phyloP scores from a whole-genome alignment of 1,284 basidiomycete species.

The Ganoderma resinaceum region DNA sequence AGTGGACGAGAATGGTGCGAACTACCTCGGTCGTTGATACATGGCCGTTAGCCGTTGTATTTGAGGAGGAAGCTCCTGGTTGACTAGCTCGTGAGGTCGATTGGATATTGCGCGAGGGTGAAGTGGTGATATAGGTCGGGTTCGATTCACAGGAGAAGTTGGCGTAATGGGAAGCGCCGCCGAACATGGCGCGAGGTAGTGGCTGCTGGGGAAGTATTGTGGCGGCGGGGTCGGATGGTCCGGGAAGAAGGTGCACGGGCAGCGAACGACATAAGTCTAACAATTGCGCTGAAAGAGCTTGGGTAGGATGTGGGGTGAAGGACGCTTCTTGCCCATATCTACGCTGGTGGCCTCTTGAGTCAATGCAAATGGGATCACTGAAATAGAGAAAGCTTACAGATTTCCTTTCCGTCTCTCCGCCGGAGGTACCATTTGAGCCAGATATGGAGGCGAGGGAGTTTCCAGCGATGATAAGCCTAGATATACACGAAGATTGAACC shows the following conservation, averaged over 20 bases:
- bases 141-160: conserved; percentile 87
- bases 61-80: conserved; percentile 27
- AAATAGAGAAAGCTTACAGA: conserved; percentile 47
- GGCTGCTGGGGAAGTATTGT: conserved; percentile 94
- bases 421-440: conserved; percentile 25
- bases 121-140: conserved; percentile 83
- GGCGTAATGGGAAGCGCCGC: conserved; percentile 66
- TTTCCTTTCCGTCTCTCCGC: conserved; percentile 64
- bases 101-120: conserved; percentile 36
- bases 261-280: conserved; percentile 76
- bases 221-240: conserved; percentile 87
- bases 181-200: conserved; percentile 92
- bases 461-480: conserved; percentile 86
- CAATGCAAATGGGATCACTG: background rate
- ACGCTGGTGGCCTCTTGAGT: conserved; percentile 46
- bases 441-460: conserved; percentile 76
- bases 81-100: conserved; percentile 32
- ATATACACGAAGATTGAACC: conserved; percentile 72
- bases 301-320: conserved; percentile 79
- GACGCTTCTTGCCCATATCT: conserved; percentile 66
- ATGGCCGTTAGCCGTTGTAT: conserved; percentile 24
- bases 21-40: conserved; percentile 35
- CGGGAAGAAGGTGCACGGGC: conserved; percentile 87
- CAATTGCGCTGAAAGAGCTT: conserved; percentile 74
- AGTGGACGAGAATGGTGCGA: conserved; percentile 78